phyloP scores from a whole-genome alignment of 345 rosid species.

The Physaria fendleri region DNA sequence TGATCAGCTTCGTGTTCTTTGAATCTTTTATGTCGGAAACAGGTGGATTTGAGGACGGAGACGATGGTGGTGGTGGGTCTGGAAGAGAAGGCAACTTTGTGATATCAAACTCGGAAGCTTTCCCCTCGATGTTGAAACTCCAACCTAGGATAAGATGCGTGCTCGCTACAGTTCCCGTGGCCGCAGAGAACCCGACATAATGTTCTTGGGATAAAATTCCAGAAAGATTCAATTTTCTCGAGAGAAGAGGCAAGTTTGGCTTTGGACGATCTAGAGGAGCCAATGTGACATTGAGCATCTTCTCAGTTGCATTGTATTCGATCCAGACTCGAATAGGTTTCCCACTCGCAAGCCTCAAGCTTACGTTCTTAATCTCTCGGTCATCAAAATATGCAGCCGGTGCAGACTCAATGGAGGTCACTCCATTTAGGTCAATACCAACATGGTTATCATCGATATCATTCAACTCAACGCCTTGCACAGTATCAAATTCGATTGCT shows the following conservation, averaged over 20 bases:
- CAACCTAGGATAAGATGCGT: constrained; percentile 51
- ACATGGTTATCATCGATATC: constrained; percentile 55
- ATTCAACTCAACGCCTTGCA: constrained; percentile 32
- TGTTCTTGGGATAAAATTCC: constrained; percentile 28
- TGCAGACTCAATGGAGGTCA: constrained; percentile 31
- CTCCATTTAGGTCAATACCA: constrained; percentile 45
- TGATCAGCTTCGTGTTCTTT: background rate
- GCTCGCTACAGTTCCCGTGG: constrained; percentile 37
- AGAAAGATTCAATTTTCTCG: constrained; percentile 36
- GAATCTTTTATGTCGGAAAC: background rate
- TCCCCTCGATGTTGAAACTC: constrained; percentile 49
- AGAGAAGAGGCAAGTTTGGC: constrained; percentile 48
- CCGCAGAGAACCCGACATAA: constrained; percentile 48
- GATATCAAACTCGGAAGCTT: constrained; percentile 34
- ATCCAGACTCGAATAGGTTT: constrained; percentile 49
- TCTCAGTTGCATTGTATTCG: constrained; percentile 41
- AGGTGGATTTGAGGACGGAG: constrained; percentile 4
- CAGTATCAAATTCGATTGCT: constrained; percentile 53
- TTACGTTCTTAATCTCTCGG: constrained; percentile 14
- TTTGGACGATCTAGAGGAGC: constrained; percentile 32
- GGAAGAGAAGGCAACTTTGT: constrained; percentile 56
- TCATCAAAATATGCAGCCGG: constrained; percentile 37
- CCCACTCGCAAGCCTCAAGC: constrained; percentile 37
- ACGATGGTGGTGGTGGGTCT: background rate
- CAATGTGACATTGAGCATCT: constrained; percentile 39